Evolutionary conservation across 108 stramenopile species (phyloP).

Genomic region (Skeletonema marinoi): DNA sequence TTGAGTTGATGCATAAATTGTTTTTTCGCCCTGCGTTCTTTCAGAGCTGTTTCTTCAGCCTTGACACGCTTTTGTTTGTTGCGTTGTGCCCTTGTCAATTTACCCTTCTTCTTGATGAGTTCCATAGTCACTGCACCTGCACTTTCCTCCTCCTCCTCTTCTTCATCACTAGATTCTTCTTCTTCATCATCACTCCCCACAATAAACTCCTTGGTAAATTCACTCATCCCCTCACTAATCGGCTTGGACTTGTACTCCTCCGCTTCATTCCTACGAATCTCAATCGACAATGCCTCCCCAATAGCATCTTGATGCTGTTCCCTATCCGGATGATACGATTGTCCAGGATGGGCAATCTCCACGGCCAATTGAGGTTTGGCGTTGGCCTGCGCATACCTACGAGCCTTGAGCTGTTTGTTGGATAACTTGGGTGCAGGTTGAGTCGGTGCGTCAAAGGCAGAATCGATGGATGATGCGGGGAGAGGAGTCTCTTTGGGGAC

Average conservation of each 20-base stretch:
- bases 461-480: conserved; percentile 7
- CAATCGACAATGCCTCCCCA: conserved; percentile 70
- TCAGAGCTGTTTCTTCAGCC: conserved; percentile 47
- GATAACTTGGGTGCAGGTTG: conserved; percentile 28
- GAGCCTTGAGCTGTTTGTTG: conserved; percentile 37
- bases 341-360: conserved; percentile 75
- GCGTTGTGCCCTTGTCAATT: conserved; percentile 81
- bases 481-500: conserved; percentile 34
- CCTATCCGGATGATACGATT: conserved; percentile 83
- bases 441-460: conserved; percentile 7
- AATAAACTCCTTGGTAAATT: conserved; percentile 65
- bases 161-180: conserved; percentile 57
- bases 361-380: conserved; percentile 51
- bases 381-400: conserved; percentile 17
- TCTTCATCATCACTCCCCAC: conserved; percentile 55
- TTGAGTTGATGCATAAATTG: conserved; percentile 59
- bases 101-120: conserved; percentile 60
- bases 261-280: conserved; percentile 73
- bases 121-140: neutral
- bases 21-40: conserved; percentile 56
- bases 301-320: conserved; percentile 72
- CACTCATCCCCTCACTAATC: conserved; percentile 66
- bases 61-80: conserved; percentile 82
- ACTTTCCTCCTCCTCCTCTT: conserved; percentile 38
- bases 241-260: conserved; percentile 57